Conservation (phyloP, 805 yeast species). For the Osmozyma mogii region DNA sequence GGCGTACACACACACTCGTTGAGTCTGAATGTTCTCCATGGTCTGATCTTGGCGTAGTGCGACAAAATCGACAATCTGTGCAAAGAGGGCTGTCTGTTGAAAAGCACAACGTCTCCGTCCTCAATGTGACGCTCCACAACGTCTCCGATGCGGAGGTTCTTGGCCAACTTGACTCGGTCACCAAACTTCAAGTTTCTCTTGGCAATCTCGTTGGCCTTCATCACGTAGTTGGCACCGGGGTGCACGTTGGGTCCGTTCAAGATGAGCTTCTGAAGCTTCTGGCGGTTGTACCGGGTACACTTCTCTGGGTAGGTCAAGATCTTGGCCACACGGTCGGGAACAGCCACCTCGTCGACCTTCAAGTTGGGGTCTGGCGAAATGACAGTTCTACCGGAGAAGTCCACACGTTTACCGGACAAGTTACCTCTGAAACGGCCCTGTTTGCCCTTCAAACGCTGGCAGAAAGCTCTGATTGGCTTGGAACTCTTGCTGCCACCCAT, state of each 20-base stretch:
- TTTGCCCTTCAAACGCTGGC: conserved; percentile 96
- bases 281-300: conserved; percentile 80
- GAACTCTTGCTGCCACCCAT: conserved; percentile 46
- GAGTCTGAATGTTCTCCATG: conserved; percentile 95
- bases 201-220: conserved; percentile 75
- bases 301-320: conserved; percentile 93
- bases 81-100: conserved; percentile 96
- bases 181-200: conserved; percentile 88
- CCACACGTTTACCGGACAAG: conserved; percentile 96
- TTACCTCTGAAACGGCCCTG: conserved; percentile 99
- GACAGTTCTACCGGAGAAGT: conserved; percentile 96
- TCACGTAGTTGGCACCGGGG: conserved; percentile 94
- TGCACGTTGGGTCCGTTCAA: conserved; percentile 79
- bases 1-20: conserved; percentile 99
- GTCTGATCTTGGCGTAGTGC: conserved; percentile 92
- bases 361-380: conserved; percentile 98
- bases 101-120: conserved; percentile 93
- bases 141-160: conserved; percentile 75
- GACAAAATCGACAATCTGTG: conserved; percentile 91
- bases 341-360: conserved; percentile 94
- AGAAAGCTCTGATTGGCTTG: conserved; percentile 86
- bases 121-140: conserved; percentile 93
- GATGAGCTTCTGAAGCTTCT: conserved; percentile 66
- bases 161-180: conserved; percentile 71
- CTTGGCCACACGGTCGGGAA: conserved; percentile 94